A percentile compares a stretch with the other conserved stretches of the same genome.
Evolutionary conservation across 1,284 basidiomycete species (phyloP).

Genomic region (Heterobasidion parviporum): DNA sequence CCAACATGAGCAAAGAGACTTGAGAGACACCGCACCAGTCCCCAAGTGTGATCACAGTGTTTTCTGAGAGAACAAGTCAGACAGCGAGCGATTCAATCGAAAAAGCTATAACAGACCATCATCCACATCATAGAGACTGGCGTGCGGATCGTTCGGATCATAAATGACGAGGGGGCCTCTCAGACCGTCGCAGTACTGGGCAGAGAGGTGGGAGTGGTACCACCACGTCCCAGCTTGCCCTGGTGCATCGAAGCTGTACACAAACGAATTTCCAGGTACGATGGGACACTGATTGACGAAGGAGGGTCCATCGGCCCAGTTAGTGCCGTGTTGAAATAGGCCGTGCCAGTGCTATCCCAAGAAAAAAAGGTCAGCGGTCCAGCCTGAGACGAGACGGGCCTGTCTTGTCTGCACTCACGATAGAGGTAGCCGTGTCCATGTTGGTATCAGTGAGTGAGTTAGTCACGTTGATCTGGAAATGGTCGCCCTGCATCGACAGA

Average conservation of each 20-base stretch:
- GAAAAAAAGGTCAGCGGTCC: background rate
- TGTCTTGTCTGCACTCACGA: conserved; percentile 10
- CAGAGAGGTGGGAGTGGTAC: no score
- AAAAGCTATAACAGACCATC: no score
- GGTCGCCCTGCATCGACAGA: conserved; percentile 7
- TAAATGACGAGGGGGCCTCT: no score
- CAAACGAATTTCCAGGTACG: conserved; percentile 16
- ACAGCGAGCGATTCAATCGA: no score
- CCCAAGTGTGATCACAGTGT: conserved; percentile 27
- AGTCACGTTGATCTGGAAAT: conserved; percentile 23
- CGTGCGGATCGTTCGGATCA: no score
- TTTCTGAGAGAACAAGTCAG: conserved; percentile 15
- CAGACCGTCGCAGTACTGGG: no score
- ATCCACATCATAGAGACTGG: no score
- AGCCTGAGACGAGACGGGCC: no score
- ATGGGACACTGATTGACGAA: conserved; percentile 47
- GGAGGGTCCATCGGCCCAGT: conserved; percentile 20
- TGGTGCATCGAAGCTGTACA: conserved; percentile 3
- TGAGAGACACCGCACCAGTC: conserved; percentile 29
- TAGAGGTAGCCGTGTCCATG: conserved; percentile 25
- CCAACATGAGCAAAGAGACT: background rate
- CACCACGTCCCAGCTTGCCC: background rate
- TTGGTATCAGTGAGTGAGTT: conserved; percentile 21
- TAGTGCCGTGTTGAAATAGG: conserved; percentile 20
- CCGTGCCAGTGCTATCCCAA: conserved; percentile 29